Base-by-base conservation (phyloP, 345 rosid genomes). In the Physaria fendleri region DNA sequence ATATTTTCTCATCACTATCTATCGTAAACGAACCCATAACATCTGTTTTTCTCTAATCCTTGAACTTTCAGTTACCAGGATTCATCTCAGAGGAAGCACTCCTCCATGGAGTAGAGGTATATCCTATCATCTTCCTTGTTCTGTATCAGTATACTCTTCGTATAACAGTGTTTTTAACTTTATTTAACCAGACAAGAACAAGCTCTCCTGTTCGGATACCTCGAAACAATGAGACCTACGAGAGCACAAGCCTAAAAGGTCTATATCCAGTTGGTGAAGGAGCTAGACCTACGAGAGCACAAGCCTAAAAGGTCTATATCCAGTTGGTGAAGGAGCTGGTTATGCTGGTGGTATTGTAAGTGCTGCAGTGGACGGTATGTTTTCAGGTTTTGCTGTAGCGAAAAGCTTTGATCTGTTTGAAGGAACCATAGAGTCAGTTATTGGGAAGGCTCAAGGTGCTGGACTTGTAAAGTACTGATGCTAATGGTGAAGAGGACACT, bases 321-420 rank as follows among this genome's bases (percentile, higher is more conserved):
- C 94, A 25, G 72, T 85, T 22, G 99, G 99, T 24, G 99, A 93
- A 85, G 99, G 99, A 71, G 99, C 97, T 60, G 99, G 99, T 22
- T 93, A 93, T 62, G 95, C 99, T 18, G 97, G 99, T 56, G 97
- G 99, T 21, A 93, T 93, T 60, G 94, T 93, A 21, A 93, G 97
- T 76, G 97, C 99, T 10, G 99, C 97, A 48, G 95, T 83, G 25
- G 99, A 93, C 66, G 99, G 99, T 65, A 84, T 88, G 94, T 78
- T 79, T 51, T 80, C 84, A 0, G 99, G 94, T 70, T 81, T 93
- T 46, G 84, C 86, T 0, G 95, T 83, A 53, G 99, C 99, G 4
- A 86, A 88, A 66, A 58, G 71, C 32, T 77, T 84, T 27, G 77
- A 60, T 65, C 69, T 92, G 51, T 78, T 81, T 55, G 69, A 61